Base-by-base conservation (phyloP, 768 basidiomycete genomes). In the Boletellus emodensis region DNA sequence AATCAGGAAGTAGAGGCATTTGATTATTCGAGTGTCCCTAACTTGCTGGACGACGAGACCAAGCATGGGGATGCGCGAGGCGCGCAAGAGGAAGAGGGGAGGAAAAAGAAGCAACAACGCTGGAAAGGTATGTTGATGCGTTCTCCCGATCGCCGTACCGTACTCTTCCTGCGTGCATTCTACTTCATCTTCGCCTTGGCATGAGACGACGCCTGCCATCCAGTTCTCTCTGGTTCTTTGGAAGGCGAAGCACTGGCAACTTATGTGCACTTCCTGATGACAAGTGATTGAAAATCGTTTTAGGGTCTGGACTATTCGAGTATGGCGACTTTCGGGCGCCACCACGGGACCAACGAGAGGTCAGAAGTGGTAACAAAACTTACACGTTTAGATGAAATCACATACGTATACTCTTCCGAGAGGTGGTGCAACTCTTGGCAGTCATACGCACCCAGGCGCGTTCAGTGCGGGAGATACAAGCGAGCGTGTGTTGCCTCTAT, bases 361-460 rank as follows among this genome's bases (percentile, higher is more conserved):
- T 84, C 45, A 85, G 78, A 66, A 77, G 79, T 52, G 86, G 86
- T 40, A 87, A 88, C 64, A 79, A 80, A 69, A 84, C 85, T 35
- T 71, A 75, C 70, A 85, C 84, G 17, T 87, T 87, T 72, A 83
- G 75, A 71, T 76, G 76, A 68, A 44, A 44, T 54, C 49, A 43
- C 40, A 48, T 51, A 40, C 44, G 44, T 51, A 46, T 48, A 40
- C 46, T 52, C 40, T 40, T 46, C 50, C 49, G 22, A 37, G 47
- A 51, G 33, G 48, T 43, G 42, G 26, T 20, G 15, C 47, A 38
- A 46, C 22, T 26, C 33, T 51, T 22, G 32, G 20, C 38, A 28
- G 22, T 40, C 39, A n/a, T 39, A 15, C 22, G 32, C 30, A 28
- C 36, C 40, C 48, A 52, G 55, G 53, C 48, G 44, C 35, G 40